Base-by-base conservation (phyloP, 257 asterid genomes). In the Agastache rugosa region DNA sequence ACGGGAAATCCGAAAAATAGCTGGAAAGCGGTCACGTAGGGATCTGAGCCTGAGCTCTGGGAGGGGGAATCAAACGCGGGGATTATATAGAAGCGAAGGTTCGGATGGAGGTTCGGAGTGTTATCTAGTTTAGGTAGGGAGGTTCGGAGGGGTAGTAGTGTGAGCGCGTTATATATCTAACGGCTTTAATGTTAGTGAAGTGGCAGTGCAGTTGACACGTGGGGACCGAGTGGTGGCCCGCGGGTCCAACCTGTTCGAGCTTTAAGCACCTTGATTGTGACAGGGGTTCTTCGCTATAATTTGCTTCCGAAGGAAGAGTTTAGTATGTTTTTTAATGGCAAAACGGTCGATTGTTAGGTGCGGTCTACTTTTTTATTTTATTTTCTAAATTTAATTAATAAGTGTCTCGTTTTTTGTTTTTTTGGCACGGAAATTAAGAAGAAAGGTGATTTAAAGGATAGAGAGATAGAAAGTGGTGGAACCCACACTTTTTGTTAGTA, bases 1-100 rank as follows among this genome's bases (percentile, higher is more conserved):
- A 74, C 77, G 78, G 76, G 77, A 78, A 78, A 69, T 65, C 79
- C 80, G 64, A 71, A 74, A 73, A 77, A 71, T 86, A 84, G 90
- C 84, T 87, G 85, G 88, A 77, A 83, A 76, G 67, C 58, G 75
- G 86, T 82, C 74, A 69, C 76, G 75, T 80, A 53, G 85, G 88
- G 88, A 79, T 73, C 78, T 59, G 85, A 85, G 86, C 87, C 87
- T 80, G 6, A 75, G 86, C 81, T 64, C 54, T 44, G 81, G 85
- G 23, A 12, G 41, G 50, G 74, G 59, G 75, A 69, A 71, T 68
- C 77, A 74, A 77, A 53, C 11, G 42, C 63, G 51, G 59, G 63
- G 14, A 2, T 19, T 71, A 78, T 74, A 75, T 54, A 79, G 19
- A 11, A 0, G 0, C 14, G 3, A n/a, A 48, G 93, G 85, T 2